phyloP scores from a whole-genome alignment of 441 rosid species.

The Adansonia gregorii region DNA sequence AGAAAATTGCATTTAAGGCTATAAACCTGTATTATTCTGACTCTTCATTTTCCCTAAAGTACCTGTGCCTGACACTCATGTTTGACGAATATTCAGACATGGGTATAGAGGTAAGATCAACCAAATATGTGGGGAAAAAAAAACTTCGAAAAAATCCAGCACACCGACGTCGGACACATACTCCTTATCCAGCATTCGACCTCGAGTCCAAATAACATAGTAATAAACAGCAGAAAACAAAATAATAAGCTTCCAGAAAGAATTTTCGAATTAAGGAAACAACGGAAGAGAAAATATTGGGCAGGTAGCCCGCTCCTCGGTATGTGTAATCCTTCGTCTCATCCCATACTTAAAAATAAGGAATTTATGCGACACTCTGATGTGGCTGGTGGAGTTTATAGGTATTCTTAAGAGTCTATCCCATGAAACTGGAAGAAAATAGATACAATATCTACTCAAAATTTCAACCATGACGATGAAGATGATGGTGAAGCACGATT shows the following conservation, averaged over 20 bases:
- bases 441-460: background rate
- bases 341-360: background rate
- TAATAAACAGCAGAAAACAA: no score
- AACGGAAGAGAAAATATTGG: background rate
- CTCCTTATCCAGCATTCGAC: no score
- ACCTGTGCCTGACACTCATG: background rate
- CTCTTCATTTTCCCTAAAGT: background rate
- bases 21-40: background rate
- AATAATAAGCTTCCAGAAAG: no score
- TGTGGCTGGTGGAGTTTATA: slow-evolving; percentile 4
- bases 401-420: background rate
- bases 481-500: background rate
- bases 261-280: no score
- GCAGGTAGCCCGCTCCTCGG: no score
- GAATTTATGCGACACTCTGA: background rate
- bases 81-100: background rate
- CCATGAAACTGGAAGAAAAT: background rate
- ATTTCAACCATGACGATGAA: slow-evolving; percentile 11
- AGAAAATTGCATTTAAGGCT: background rate
- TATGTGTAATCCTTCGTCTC: background rate
- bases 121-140: no score
- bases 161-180: no score
- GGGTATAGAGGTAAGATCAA: background rate
- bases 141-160: no score
- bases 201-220: background rate